Percentiles rank a stretch among this genome's conserved stretches.
These are phyloP conservation scores for Saccharata proteae DNA, from an alignment of 2,329 filamentous ascomycete genomes.

Conservation along the genomic window DNA sequence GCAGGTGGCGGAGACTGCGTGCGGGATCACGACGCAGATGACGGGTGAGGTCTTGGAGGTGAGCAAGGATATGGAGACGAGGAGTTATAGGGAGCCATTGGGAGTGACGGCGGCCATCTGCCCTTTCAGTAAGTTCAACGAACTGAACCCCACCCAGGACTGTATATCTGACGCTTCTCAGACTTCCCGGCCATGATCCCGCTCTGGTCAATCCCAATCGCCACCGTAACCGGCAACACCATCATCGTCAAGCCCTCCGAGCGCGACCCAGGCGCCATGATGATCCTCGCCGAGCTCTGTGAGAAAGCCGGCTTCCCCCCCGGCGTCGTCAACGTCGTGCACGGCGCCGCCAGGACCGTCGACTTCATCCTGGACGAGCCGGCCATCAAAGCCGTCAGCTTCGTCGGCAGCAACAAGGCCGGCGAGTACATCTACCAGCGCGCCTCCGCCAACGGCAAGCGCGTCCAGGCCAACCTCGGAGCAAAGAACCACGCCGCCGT, in stretches of 20 bases:
- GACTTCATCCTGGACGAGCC: conserved; percentile 81
- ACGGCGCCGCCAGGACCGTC: conserved; percentile 68
- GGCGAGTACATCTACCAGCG: conserved; percentile 76
- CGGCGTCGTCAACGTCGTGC: conserved; percentile 72
- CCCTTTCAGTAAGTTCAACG: conserved; percentile 57
- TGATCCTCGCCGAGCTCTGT: conserved; percentile 73
- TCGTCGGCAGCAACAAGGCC: conserved; percentile 78
- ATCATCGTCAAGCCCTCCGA: conserved; percentile 78
- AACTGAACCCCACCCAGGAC: too few species aligned
- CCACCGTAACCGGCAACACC: conserved; percentile 73
- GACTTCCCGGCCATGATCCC: conserved; percentile 90
- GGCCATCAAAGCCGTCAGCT: conserved; percentile 74
- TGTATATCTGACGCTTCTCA: conserved; percentile 19
- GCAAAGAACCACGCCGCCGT: conserved; percentile 84
- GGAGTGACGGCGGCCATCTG: conserved; percentile 76
- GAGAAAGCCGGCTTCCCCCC: conserved; percentile 71
- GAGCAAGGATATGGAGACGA: conserved; percentile 80
- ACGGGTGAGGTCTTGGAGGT: conserved; percentile 78
- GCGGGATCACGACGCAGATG: conserved; percentile 67
- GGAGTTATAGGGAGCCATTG: conserved; percentile 69
- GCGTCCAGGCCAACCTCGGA: conserved; percentile 76
- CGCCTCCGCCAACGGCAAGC: conserved; percentile 74
- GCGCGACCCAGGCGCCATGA: conserved; percentile 69
- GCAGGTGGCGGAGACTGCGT: conserved; percentile 75
- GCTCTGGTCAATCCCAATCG: conserved; percentile 80